A percentile compares a stretch with the other conserved stretches of the same genome.
Conservation (phyloP, 2,329 filamentous ascomycete species). For the Grosmannia clavigera region DNA sequence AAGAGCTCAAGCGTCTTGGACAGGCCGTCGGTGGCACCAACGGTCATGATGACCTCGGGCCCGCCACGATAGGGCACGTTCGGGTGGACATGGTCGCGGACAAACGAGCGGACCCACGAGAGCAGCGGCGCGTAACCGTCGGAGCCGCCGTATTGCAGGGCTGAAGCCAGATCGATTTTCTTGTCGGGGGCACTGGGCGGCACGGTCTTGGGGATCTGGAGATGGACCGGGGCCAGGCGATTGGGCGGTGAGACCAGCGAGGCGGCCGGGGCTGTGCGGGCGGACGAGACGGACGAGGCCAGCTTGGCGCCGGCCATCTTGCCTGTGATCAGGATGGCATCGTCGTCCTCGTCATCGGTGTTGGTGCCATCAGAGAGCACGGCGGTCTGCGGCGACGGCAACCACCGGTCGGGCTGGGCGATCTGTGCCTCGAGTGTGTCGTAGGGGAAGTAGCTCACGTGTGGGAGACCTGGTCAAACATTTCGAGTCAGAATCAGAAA, state of each 20-base stretch:
- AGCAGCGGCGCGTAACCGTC: constrained; percentile 70
- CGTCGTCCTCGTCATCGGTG: constrained; percentile 20
- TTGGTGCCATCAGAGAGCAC: constrained; percentile 22
- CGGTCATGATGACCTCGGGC: constrained; percentile 66
- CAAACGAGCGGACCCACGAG: constrained; percentile 68
- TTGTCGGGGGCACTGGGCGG: constrained; percentile 41
- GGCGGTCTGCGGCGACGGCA: constrained; percentile 53
- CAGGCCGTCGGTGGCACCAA: constrained; percentile 78
- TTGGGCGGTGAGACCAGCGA: constrained; percentile 7
- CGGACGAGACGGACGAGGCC: constrained; percentile 10
- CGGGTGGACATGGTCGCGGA: constrained; percentile 64
- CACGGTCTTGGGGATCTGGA: constrained; percentile 58
- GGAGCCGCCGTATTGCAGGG: constrained; percentile 77
- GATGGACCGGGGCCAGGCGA: constrained; percentile 29
- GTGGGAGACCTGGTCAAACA: constrained; percentile 55
- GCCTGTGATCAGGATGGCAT: constrained; percentile 24
- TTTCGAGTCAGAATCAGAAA: no score
- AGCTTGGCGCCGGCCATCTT: constrained; percentile 20
- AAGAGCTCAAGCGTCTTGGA: constrained; percentile 65
- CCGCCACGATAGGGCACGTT: constrained; percentile 67
- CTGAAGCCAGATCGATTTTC: constrained; percentile 70
- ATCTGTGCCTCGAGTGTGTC: constrained; percentile 79
- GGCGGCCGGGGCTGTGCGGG: constrained; percentile 13
- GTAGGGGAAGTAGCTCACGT: constrained; percentile 74
- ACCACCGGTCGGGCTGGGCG: constrained; percentile 62